phyloP scores from a whole-genome alignment of 805 yeast species.

The Wickerhamiella alocasiicola region DNA sequence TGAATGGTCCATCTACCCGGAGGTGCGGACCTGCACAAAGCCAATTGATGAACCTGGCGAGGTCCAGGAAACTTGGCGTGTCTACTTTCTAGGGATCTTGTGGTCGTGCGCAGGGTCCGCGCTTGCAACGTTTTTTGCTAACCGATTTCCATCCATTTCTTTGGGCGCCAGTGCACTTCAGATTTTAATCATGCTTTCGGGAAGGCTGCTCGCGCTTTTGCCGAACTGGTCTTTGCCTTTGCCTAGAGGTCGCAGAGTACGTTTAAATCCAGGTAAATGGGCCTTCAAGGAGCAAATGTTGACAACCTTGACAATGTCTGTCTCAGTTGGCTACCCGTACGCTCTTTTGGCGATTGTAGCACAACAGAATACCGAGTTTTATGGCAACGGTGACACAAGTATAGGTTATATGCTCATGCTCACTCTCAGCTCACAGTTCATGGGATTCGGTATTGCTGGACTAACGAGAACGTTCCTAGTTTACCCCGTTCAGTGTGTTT shows the following conservation, averaged over 20 bases:
- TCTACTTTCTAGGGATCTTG: conserved; percentile 38
- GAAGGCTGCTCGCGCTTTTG: conserved; percentile 31
- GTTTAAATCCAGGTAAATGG: conserved; percentile 46
- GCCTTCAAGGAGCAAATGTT: conserved; percentile 26
- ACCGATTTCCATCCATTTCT: conserved; percentile 43
- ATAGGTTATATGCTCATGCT: conserved; percentile 45
- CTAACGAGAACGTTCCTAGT: conserved; percentile 45
- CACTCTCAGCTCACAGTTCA: conserved; percentile 42
- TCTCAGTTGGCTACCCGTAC: conserved; percentile 22
- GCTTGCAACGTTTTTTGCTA: conserved; percentile 45
- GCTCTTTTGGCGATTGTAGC: conserved; percentile 26
- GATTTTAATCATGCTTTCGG: conserved; percentile 49
- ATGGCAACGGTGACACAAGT: conserved; percentile 14
- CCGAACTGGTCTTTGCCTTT: conserved; percentile 26
- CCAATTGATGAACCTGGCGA: conserved; percentile 39
- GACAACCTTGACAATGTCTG: conserved; percentile 32
- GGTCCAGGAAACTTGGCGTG: conserved; percentile 40
- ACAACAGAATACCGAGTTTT: conserved; percentile 23
- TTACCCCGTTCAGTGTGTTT: conserved; percentile 39
- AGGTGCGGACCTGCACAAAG: conserved; percentile 44
- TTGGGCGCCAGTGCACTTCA: conserved; percentile 44
- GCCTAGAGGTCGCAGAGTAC: conserved; percentile 29
- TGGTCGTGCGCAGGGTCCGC: conserved; percentile 46
- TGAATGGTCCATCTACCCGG: conserved; percentile 45
- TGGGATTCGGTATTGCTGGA: conserved; percentile 60